Base-by-base conservation (phyloP, 2,329 filamentous ascomycete genomes). In the Hymenoscyphus linearis region DNA sequence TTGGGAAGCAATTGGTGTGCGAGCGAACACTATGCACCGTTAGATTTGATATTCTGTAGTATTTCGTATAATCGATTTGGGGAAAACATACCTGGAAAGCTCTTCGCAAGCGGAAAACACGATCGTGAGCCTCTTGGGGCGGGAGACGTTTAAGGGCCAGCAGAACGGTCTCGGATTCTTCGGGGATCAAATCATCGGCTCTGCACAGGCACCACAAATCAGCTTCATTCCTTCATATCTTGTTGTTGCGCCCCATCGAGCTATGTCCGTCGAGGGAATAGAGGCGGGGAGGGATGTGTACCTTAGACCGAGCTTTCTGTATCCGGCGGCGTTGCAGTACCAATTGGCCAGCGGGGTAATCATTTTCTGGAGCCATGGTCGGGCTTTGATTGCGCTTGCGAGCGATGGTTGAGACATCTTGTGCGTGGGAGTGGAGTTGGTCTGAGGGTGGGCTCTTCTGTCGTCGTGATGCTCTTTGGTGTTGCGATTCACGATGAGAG, bases 101-200 rank as follows among this genome's bases (percentile, higher is more conserved):
- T 79, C 95, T 88, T 80, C 95, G 91, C 78, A 99, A 86, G 74
- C 95, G 93, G 88, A 92, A 99, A 76, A 98, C 86, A 76, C 95
- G 93, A 82, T 99, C 95, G 81, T 98, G 98, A 72, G 88, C 84
- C 76, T 95, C 91, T 82, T 96, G 91, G 72, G 91, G 84, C 62
- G 90, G 85, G 65, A 99, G 89, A 76, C 95, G 91, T 84, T 90
- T 90, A 74, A 99, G 85, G 66, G 95, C 95, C 71, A 88, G 84
- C 78, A 95, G 88, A 72, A 96, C 91, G 62, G 82, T 79, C 72
- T 95, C 90, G 82, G 84, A 89, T 81, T 99, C 95, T 79, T 99
- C 95, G 75, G 90, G 86, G 76, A 97, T 90, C 76, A 99, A 80
- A 76, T 99, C 95, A 79, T 99, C 95, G 83, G 88, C 87, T 78